Evolutionary conservation across 1,284 basidiomycete genomes (phyloP), one percentile per base, ranked within the genome.

Genomic region (Ustilago lituana): DNA sequence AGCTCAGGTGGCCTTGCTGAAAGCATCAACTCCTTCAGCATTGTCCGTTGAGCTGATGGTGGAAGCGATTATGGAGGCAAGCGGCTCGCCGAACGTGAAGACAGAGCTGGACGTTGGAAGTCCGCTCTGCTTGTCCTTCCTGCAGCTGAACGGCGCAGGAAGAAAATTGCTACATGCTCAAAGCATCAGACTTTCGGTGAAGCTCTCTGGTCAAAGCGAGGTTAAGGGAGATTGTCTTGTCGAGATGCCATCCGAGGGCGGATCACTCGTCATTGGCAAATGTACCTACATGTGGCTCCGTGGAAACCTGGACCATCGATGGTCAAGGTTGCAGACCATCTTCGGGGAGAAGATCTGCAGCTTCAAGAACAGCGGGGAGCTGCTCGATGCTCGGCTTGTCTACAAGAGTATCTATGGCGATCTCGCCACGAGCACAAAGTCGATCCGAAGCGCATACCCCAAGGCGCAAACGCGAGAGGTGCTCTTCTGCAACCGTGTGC

Each of bases 41-140:
- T 4, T 55, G 36, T n/a, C 38, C 5, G 26, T 54, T 24, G 62
- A 65, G n/a, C 29, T 58, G 10, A 36, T 65, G 26, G 22, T n/a
- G 4, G 62, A 65, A 35, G 50, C 55, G 6, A 38, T 40, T 14
- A 24, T 5, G 14, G 55, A 58, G 36, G 45, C 33, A 2, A 38
- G n/a, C 9, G 33, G 20, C 19, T 58, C 49, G 7, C 14, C 23
- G 9, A 20, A 29, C 5, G 24, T 4, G 15, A 8, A 5, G 5
- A 2, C 19, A 1, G 14, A 27, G 14, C 4, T 22, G 26, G 17
- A 33, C 7, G 31, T 19, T 2, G 39, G n/a, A 33, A 31, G 4
- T 35, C 15, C 22, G 9, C 15, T 53, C 12, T 23, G 24, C 17
- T 37, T 60, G 12, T 31, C 20, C 1, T n/a, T 27, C 9, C 10